Conservation (phyloP, 2,329 filamentous ascomycete genomes). For the Atkinsonella hypoxylon region DNA sequence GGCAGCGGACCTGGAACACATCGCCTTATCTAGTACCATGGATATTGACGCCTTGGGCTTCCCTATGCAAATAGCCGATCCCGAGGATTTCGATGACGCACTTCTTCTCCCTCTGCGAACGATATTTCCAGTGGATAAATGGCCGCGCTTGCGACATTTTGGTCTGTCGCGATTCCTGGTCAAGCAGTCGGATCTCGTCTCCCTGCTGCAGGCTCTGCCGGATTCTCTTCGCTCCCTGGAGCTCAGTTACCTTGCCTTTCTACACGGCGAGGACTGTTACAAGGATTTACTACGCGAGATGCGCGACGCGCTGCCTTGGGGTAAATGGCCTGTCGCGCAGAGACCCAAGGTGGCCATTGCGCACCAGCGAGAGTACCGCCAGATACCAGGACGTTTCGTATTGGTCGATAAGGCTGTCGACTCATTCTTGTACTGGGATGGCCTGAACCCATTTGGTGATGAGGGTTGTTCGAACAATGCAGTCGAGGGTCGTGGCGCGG, state of each 20-base stretch:
- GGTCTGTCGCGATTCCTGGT: constrained; percentile 17
- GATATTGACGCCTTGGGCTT: background rate
- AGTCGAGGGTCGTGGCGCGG: background rate
- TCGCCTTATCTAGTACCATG: constrained; percentile 13
- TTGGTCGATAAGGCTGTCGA: background rate
- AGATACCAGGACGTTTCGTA: too few relatives aligned
- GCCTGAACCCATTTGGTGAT: background rate
- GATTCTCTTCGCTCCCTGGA: constrained; percentile 18
- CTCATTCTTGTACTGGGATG: background rate
- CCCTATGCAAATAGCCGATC: background rate
- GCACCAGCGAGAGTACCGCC: background rate
- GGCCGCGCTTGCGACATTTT: constrained; percentile 19
- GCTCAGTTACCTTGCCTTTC: constrained; percentile 20
- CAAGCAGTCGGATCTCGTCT: constrained; percentile 14
- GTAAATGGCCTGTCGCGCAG: background rate
- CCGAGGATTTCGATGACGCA: background rate
- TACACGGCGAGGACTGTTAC: constrained; percentile 7
- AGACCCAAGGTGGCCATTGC: background rate
- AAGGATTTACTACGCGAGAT: background rate
- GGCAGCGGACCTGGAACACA: constrained; percentile 11
- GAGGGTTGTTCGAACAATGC: background rate
- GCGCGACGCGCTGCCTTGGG: background rate
- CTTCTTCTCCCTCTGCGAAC: constrained; percentile 14
- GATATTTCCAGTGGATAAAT: constrained; percentile 19
- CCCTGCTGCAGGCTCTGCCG: constrained; percentile 17